Percentiles rank a stretch among this genome's conserved stretches.
Conservation (phyloP, 805 yeast species). For the Candida xiaguanensis region DNA sequence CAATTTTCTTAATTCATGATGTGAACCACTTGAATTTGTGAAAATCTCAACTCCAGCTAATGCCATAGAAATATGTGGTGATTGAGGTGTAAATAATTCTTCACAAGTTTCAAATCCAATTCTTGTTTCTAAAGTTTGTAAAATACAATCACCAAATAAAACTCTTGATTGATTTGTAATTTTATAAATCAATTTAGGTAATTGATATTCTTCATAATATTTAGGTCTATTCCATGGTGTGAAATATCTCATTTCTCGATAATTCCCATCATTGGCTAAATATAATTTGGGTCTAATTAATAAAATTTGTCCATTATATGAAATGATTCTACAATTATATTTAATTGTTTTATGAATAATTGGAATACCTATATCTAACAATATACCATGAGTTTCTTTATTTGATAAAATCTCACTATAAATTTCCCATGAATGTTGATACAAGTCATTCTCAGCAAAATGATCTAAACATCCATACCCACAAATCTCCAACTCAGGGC, state of each 20-base stretch:
- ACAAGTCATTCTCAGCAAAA: conserved; percentile 84
- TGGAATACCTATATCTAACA: conserved; percentile 95
- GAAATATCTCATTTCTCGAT: conserved; percentile 95
- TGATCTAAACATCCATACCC: conserved; percentile 97
- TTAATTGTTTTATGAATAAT: conserved; percentile 80
- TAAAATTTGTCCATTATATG: conserved; percentile 73
- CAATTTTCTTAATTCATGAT: conserved; percentile 89
- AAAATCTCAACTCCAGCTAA: conserved; percentile 96
- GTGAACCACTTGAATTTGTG: conserved; percentile 96
- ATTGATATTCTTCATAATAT: conserved; percentile 63
- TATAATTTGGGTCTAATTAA: conserved; percentile 89
- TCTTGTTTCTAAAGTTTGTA: conserved; percentile 79
- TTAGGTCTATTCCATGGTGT: conserved; percentile 89
- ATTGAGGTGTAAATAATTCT: conserved; percentile 92
- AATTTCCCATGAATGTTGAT: conserved; percentile 92
- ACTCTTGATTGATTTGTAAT: conserved; percentile 66
- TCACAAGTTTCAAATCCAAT: conserved; percentile 99
- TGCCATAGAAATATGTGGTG: conserved; percentile 90
- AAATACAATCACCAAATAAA: conserved; percentile 86
- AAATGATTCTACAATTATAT: conserved; percentile 86
- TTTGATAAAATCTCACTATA: conserved; percentile 70
- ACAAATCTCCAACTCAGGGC: conserved; percentile 93
- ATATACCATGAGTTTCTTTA: conserved; percentile 67
- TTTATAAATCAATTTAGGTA: conserved; percentile 68
- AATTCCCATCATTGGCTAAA: conserved; percentile 96